phyloP scores from a whole-genome alignment of 1,284 basidiomycete genomes.

The Neonothopanus nambi region DNA sequence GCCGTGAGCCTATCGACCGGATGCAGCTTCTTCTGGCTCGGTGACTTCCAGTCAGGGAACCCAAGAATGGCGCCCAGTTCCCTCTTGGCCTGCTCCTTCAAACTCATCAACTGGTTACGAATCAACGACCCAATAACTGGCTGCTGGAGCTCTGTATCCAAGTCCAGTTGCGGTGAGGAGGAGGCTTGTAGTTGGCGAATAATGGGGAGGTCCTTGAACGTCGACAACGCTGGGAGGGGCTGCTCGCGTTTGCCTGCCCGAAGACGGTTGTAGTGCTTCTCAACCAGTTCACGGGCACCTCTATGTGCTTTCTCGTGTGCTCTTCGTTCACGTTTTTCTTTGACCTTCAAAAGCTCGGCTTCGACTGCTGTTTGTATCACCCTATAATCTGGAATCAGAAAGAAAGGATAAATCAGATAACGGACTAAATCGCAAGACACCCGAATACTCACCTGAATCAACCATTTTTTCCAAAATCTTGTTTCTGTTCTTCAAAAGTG shows the following conservation, averaged over 20 bases:
- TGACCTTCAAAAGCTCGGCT: constrained; percentile 31
- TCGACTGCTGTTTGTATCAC: constrained; percentile 26
- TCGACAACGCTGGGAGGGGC: constrained; percentile 42
- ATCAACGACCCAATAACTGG: constrained; percentile 41
- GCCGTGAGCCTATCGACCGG: constrained; percentile 60
- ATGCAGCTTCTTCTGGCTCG: constrained; percentile 46
- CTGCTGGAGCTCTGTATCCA: constrained; percentile 29
- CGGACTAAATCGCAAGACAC: too few species aligned
- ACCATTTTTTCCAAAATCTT: constrained; percentile 35
- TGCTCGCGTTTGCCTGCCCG: constrained; percentile 16
- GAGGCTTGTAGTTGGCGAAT: constrained; percentile 36
- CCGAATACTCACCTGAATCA: constrained; percentile 29
- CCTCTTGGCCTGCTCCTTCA: constrained; percentile 44
- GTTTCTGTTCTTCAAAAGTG: constrained; percentile 34
- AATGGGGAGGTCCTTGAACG: constrained; percentile 46
- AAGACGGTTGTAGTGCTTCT: constrained; percentile 36
- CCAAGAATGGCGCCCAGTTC: constrained; percentile 50
- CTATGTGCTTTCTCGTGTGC: constrained; percentile 25
- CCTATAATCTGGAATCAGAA: constrained; percentile 29
- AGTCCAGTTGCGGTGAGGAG: constrained; percentile 16
- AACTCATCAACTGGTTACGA: constrained; percentile 44
- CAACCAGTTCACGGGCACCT: constrained; percentile 26
- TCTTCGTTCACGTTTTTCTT: constrained; percentile 26
- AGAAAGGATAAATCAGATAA: too few species aligned
- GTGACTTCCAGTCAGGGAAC: constrained; percentile 46